A percentile compares a stretch with the other conserved stretches of the same genome.
Evolutionary conservation across 345 rosid genomes (phyloP).

Genomic region (Cochlearia excelsa): DNA sequence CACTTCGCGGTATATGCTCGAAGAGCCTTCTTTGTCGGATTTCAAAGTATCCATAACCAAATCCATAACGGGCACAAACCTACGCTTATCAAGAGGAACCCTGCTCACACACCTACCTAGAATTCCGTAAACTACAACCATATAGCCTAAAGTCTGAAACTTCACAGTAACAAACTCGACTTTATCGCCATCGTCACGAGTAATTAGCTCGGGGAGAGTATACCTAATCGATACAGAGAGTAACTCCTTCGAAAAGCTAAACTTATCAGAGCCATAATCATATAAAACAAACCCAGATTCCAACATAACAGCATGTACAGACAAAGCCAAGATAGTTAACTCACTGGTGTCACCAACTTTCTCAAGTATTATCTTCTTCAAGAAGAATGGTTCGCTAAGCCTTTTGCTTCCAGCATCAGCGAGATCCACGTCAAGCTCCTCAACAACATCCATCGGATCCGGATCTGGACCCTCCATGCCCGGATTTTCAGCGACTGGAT

Average conservation of each 20-base stretch:
- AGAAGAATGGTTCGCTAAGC: constrained; percentile 56
- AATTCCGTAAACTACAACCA: constrained; percentile 56
- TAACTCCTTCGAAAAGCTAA: constrained; percentile 47
- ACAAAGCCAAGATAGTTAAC: constrained; percentile 44
- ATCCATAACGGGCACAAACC: constrained; percentile 44
- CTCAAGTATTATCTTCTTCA: constrained; percentile 51
- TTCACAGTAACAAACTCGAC: constrained; percentile 42
- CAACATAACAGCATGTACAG: constrained; percentile 66
- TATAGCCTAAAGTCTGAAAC: constrained; percentile 48
- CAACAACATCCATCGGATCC: constrained; percentile 17
- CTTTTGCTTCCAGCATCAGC: constrained; percentile 27
- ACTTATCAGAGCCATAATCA: constrained; percentile 41
- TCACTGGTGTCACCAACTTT: constrained; percentile 44
- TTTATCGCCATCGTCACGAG: constrained; percentile 4
- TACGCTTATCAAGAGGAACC: constrained; percentile 44
- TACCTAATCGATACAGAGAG: constrained; percentile 49
- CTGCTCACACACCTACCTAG: constrained; percentile 38
- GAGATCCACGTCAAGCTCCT: constrained; percentile 23
- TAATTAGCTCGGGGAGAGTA: constrained; percentile 51
- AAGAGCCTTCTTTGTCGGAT: constrained; percentile 22
- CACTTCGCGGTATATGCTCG: constrained; percentile 27
- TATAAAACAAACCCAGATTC: constrained; percentile 66
- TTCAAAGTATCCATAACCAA: constrained; percentile 29
- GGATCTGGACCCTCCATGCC: constrained; percentile 1
- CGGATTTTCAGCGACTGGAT: neutral